phyloP scores from a whole-genome alignment of 768 basidiomycete genomes.

The Mycena amicta region DNA sequence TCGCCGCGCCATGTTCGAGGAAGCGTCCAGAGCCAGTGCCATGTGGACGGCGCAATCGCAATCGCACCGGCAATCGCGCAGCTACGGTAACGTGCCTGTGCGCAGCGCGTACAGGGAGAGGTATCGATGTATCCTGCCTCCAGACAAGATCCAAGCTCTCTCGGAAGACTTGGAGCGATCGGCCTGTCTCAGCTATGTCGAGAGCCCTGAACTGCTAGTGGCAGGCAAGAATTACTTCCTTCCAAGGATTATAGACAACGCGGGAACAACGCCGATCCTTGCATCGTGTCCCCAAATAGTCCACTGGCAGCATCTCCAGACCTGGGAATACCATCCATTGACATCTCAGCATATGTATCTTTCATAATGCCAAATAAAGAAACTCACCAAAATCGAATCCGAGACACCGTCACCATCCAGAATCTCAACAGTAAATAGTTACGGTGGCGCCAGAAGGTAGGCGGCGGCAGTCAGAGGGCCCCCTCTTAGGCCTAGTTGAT shows the following conservation, averaged over 20 bases:
- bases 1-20: too few relatives aligned
- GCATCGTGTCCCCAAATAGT: slow-evolving; percentile 7
- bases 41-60: too few relatives aligned
- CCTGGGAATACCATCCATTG: background rate
- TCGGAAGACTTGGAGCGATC: too few relatives aligned
- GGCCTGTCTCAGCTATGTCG: slow-evolving; percentile 1
- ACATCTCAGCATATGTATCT: too few relatives aligned
- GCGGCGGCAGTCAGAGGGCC: background rate
- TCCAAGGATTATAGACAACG: slow-evolving; percentile 1
- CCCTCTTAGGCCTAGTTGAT: too few relatives aligned
- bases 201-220: slow-evolving; percentile 1
- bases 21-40: too few relatives aligned
- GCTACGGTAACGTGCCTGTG: too few relatives aligned
- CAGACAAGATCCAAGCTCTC: too few relatives aligned
- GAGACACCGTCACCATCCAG: background rate
- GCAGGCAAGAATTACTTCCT: background rate
- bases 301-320: slow-evolving; percentile 15
- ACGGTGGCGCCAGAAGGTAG: background rate
- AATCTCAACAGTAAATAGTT: background rate
- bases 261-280: background rate
- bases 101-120: too few relatives aligned
- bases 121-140: too few relatives aligned
- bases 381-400: background rate
- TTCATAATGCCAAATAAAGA: background rate
- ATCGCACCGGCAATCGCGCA: too few relatives aligned